Evolutionary conservation across 2,329 filamentous ascomycete species (phyloP), one percentile per base, ranked within the genome.

Genomic region (Neopestalotiopsis clavispora): DNA sequence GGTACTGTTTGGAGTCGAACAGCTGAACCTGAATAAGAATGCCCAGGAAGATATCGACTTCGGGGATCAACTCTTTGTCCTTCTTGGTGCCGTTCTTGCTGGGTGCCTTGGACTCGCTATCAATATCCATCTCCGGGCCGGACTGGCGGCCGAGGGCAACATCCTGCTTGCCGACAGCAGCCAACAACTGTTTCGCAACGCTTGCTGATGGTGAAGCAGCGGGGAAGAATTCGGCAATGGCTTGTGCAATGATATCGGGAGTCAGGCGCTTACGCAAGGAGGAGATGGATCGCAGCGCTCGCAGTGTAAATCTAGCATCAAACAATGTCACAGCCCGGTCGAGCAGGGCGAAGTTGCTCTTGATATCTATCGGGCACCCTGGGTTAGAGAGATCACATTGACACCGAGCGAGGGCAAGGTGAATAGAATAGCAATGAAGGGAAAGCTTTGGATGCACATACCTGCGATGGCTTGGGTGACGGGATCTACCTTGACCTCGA

Each of bases 271-370:
- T 98, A 80, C 96, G 94, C 80, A 98, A 91, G 67, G 94, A 95
- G 56, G 96, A 97, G 84, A 98, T 97, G 75, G 95, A 97, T 77
- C 96, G 92, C 72, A 99, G 89, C 71, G 96, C 96, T 78, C 96
- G 90, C 72, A 99, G 92, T 68, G 95, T 94, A 84, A 98, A 99
- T 85, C 96, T 91, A 69, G 95, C 90, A 83, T 99, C 96, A 81
- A 98, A 99, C 76, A 97, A 90, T 73, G 91, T 87, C 72, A 99
- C 95, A 73, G 95, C 96, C 77, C 94, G 92, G 78, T 98, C 95
- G 78, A 99, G 88, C 73, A 99, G 88, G 66, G 90, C 89, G 79
- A 98, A 98, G 84, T 97, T 98, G 86, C 89, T 91, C 84, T 95
- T 96, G 84, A 99, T 97, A 81, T 98, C 96, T 98, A 78, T 52